Evolutionary conservation across 2,329 filamentous ascomycete genomes (phyloP), one percentile per base, ranked within the genome.

Genomic region (Aspergillus sp.): DNA sequence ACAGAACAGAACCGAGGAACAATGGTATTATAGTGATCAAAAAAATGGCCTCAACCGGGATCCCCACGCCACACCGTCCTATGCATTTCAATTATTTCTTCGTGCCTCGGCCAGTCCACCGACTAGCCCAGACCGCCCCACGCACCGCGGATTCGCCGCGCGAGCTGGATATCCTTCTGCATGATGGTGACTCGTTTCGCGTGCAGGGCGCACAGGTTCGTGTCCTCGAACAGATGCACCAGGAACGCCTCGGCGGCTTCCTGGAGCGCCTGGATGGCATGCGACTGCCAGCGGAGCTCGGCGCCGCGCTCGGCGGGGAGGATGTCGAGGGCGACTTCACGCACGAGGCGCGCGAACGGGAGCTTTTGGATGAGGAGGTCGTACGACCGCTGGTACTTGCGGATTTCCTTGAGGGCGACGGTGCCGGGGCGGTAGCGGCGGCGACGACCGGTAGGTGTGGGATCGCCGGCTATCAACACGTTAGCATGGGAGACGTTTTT

Each of bases 101-200:
- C 29, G 5, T 3, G 29, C 36, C 49, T 43, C 14, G 23, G 38
- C n/a, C 14, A 20, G 21, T 10, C 9, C 31, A 29, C 1, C 14
- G 38, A 41, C n/a, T 50, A 38, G 31, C 73, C 87, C 75, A 76
- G 79, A 62, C 88, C 88, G 44, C 86, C 88, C 88, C 88, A 92
- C 43, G 86, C 82, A 11, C 89, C 89, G 47, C 89, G 80, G 74
- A 93, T 91, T 60, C 89, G 78, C 65, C 89, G 79, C 17, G 93
- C 93, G 55, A 97, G 82, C 76, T 97, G 93, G 64, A 99, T 96
- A 74, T 97, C 94, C 77, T 96, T 96, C 74, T 94, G 91, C 89
- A 96, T 93, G 64, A 97, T 96, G 36, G 93, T 97, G 49, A 97
- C 91, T 70, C 93, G 83, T 78, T 96, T 97, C 57, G 93, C 94